These are phyloP conservation scores for Corylus avellana DNA, from an alignment of 306 rosid species.

Conservation along the genomic window DNA sequence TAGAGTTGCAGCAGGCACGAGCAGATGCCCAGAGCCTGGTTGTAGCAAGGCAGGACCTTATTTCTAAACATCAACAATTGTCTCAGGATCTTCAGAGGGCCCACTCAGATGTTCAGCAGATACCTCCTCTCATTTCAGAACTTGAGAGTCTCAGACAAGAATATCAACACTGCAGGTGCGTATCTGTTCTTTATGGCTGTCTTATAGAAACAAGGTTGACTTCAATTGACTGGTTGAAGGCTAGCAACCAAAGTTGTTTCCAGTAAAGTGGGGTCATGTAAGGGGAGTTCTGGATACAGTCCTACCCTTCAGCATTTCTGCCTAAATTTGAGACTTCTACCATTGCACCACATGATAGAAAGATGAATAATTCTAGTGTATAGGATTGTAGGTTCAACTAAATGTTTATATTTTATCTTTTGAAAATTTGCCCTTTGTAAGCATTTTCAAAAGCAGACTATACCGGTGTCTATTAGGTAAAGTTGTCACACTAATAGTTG, in stretches of 20 bases:
- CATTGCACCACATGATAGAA: background rate
- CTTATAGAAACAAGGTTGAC: background rate
- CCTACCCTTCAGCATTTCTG: background rate
- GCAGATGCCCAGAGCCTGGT: slow-evolving; percentile 70
- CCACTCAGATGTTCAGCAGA: slow-evolving; percentile 72
- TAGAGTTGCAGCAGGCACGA: slow-evolving; percentile 73
- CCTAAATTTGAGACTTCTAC: background rate
- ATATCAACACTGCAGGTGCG: slow-evolving; percentile 89
- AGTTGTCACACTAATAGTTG: background rate
- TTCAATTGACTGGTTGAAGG: background rate
- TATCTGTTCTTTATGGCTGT: slow-evolving; percentile 18
- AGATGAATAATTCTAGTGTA: background rate
- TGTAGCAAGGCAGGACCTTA: slow-evolving; percentile 70
- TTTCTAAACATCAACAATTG: slow-evolving; percentile 66
- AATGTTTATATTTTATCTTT: background rate
- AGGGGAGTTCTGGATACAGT: background rate
- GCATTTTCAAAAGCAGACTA: background rate
- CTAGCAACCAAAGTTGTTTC: background rate
- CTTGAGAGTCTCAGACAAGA: slow-evolving; percentile 82
- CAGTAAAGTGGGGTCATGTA: background rate
- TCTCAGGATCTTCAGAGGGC: slow-evolving; percentile 80
- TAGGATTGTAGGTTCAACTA: background rate
- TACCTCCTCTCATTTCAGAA: slow-evolving; percentile 72
- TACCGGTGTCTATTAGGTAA: background rate
- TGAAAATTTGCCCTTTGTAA: background rate